Evolutionary conservation across 495 filamentous ascomycete genomes (phyloP).

Genomic region (Aspergillus ellipticus): DNA sequence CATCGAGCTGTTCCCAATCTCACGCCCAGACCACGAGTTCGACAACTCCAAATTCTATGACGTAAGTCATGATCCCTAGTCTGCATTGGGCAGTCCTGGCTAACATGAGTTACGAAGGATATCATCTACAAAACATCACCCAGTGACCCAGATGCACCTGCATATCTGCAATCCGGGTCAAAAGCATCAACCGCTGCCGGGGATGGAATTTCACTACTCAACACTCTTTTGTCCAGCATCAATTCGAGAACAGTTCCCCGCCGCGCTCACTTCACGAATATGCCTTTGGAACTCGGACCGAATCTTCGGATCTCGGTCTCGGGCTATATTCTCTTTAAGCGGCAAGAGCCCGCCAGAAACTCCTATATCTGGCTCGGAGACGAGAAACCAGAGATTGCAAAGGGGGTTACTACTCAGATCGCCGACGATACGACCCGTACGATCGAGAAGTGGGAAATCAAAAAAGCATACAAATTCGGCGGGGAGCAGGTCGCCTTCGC

Average conservation of each 20-base stretch:
- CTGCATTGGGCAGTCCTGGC: neutral
- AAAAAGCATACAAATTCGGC: conserved; percentile 94
- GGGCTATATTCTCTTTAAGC: conserved; percentile 84
- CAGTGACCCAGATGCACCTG: conserved; percentile 64
- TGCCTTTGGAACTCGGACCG: conserved; percentile 83
- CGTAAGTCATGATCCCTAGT: conserved; percentile 40
- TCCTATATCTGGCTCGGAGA: conserved; percentile 84
- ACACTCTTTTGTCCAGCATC: conserved; percentile 81
- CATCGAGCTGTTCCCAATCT: conserved; percentile 94
- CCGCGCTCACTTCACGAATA: conserved; percentile 77
- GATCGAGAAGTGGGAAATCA: conserved; percentile 77
- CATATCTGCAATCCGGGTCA: conserved; percentile 44
- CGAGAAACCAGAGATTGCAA: conserved; percentile 76
- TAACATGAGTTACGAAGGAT: conserved; percentile 47
- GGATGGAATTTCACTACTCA: conserved; percentile 77
- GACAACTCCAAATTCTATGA: conserved; percentile 89
- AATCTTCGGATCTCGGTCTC: conserved; percentile 83
- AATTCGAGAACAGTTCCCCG: conserved; percentile 88
- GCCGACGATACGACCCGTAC: conserved; percentile 70
- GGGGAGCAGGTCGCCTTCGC: conserved; percentile 85
- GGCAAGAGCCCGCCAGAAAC: conserved; percentile 71
- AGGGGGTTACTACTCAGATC: conserved; percentile 65
- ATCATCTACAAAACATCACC: conserved; percentile 68
- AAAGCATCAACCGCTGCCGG: conserved; percentile 50
- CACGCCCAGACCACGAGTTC: conserved; percentile 68